Evolutionary conservation across 176 grass and related monocot species (phyloP).

Genomic region (Metroxylon sagu): DNA sequence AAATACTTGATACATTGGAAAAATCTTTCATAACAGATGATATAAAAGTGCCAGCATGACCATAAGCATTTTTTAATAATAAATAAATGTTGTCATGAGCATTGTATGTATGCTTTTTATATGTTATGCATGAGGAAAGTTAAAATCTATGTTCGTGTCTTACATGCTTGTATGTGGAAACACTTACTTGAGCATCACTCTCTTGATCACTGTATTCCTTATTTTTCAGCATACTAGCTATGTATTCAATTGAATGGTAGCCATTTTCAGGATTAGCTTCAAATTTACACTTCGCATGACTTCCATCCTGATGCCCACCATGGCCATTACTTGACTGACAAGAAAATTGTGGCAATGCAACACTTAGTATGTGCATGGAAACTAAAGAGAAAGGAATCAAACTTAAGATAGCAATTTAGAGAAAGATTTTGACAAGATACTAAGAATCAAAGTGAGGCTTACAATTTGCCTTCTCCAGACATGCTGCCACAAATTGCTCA

Average conservation of each 20-base stretch:
- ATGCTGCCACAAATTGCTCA: conserved; percentile 94
- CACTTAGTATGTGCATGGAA: too few species aligned
- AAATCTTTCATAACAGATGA: too few species aligned
- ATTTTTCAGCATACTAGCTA: conserved; percentile 21
- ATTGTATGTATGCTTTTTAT: too few species aligned
- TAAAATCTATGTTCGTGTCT: not conserved
- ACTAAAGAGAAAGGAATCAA: too few species aligned
- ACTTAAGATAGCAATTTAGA: too few species aligned
- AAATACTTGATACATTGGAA: too few species aligned
- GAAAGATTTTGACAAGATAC: too few species aligned
- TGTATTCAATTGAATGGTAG: conserved; percentile 23
- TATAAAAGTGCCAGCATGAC: too few species aligned
- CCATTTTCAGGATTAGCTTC: conserved; percentile 6
- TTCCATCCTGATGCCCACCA: conserved; percentile 46
- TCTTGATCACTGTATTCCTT: conserved; percentile 75
- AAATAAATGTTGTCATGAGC: too few species aligned
- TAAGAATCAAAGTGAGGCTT: conserved; percentile 13
- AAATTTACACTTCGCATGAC: conserved; percentile 19
- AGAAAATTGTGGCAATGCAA: not conserved
- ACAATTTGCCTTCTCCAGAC: conserved; percentile 98
- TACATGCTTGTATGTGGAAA: not conserved
- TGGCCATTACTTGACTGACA: conserved; percentile 51
- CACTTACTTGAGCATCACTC: conserved; percentile 98
- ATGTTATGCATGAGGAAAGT: not conserved
- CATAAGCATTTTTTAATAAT: too few species aligned